A percentile compares a stretch with the other conserved stretches of the same genome.
These are phyloP conservation scores for Shiraia sp. DNA, from an alignment of 2,329 filamentous ascomycete species.

Conservation along the genomic window DNA sequence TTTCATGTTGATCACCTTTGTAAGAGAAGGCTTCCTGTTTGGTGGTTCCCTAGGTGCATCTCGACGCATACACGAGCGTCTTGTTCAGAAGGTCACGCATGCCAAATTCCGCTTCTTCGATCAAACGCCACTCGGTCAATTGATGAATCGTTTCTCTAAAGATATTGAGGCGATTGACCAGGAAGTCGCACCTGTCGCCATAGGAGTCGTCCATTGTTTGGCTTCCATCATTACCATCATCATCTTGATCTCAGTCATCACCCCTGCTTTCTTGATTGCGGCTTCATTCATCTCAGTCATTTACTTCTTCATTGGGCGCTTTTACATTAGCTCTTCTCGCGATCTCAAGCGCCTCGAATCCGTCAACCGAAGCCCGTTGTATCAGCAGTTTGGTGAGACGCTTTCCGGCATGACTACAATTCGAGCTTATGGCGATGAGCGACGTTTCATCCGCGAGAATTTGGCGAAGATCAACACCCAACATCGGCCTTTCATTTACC, in stretches of 20 bases:
- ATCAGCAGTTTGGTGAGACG: constrained; percentile 98
- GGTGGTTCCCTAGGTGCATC: constrained; percentile 89
- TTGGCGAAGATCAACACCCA: constrained; percentile 85
- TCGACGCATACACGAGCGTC: constrained; percentile 74
- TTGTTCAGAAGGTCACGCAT: constrained; percentile 79
- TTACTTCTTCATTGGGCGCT: constrained; percentile 80
- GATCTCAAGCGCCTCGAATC: constrained; percentile 95
- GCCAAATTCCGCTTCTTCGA: constrained; percentile 99
- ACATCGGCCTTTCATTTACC: constrained; percentile 89
- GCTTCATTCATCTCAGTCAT: constrained; percentile 81
- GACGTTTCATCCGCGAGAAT: constrained; percentile 92
- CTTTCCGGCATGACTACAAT: constrained; percentile 94
- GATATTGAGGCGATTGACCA: constrained; percentile 95
- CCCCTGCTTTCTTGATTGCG: constrained; percentile 86
- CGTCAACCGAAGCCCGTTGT: constrained; percentile 89
- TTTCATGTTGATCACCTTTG: constrained; percentile 79
- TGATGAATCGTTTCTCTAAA: constrained; percentile 99
- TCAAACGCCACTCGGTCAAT: constrained; percentile 88
- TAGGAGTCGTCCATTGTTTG: constrained; percentile 70
- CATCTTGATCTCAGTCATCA: constrained; percentile 82
- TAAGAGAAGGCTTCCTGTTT: constrained; percentile 87
- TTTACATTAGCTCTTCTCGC: constrained; percentile 91
- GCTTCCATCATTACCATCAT: constrained; percentile 81
- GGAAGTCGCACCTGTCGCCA: constrained; percentile 90
- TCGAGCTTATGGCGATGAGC: constrained; percentile 91